These are phyloP conservation scores for Ophiognomonia clavigignenti-juglandacearum DNA, from an alignment of 2,329 filamentous ascomycete species.

Conservation along the genomic window DNA sequence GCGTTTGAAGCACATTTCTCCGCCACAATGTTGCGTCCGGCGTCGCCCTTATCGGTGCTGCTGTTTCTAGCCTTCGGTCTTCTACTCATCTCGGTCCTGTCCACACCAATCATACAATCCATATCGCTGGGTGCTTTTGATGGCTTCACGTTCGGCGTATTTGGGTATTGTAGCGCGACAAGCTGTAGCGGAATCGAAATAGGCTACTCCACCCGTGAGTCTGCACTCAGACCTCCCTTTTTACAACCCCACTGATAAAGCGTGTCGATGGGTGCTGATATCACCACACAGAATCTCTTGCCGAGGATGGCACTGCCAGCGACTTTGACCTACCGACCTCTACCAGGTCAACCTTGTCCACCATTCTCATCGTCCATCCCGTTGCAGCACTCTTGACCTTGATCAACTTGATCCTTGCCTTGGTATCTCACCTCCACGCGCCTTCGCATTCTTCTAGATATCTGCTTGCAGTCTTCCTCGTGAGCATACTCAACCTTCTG, in stretches of 20 bases:
- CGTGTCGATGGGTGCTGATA: not conserved
- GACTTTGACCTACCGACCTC: slow-evolving; percentile 52
- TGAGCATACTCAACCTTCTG: slow-evolving; percentile 80
- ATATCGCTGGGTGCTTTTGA: slow-evolving; percentile 79
- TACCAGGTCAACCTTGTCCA: slow-evolving; percentile 64
- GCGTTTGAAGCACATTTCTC: slow-evolving; percentile 20
- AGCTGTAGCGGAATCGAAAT: slow-evolving; percentile 70
- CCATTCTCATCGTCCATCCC: slow-evolving; percentile 88
- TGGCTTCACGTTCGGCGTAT: slow-evolving; percentile 81
- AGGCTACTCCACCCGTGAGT: slow-evolving; percentile 80
- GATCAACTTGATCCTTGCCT: slow-evolving; percentile 75
- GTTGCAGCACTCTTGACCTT: slow-evolving; percentile 83
- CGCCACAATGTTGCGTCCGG: slow-evolving; percentile 76
- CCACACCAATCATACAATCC: slow-evolving; percentile 78
- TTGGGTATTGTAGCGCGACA: slow-evolving; percentile 72
- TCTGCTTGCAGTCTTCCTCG: slow-evolving; percentile 77
- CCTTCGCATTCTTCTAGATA: slow-evolving; percentile 88
- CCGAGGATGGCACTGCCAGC: slow-evolving; percentile 16
- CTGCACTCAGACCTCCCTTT: not conserved
- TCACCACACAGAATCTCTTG: slow-evolving; percentile 4
- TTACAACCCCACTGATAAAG: not conserved
- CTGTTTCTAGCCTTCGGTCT: slow-evolving; percentile 82
- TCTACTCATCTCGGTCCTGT: slow-evolving; percentile 82
- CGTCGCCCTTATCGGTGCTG: slow-evolving; percentile 83
- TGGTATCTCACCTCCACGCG: slow-evolving; percentile 77